These are phyloP conservation scores for Baorangia bicolor DNA, from an alignment of 768 basidiomycete genomes.

Conservation along the genomic window DNA sequence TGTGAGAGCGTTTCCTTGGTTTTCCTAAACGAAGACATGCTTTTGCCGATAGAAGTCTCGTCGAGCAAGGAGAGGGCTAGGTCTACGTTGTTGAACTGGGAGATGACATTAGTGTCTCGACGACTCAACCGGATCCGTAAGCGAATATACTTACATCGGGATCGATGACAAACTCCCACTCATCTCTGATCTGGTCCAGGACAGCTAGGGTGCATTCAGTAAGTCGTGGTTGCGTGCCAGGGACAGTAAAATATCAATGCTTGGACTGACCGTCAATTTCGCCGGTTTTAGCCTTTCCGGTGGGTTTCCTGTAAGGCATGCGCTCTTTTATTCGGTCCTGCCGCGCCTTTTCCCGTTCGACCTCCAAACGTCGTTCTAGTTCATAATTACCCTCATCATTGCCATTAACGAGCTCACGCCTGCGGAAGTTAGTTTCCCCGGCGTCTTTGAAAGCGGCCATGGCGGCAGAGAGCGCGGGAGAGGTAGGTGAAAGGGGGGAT, in stretches of 20 bases:
- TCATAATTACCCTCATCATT: constrained; percentile 56
- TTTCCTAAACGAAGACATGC: constrained; percentile 71
- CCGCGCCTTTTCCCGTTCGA: constrained; percentile 60
- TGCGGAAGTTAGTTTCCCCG: constrained; percentile 44
- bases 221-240: neutral
- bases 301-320: constrained; percentile 54
- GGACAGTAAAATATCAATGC: neutral
- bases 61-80: constrained; percentile 89
- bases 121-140: neutral
- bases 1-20: constrained; percentile 77
- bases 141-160: constrained; percentile 57
- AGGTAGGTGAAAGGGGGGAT: constrained; percentile 34
- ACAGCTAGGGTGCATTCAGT: constrained; percentile 51
- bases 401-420: constrained; percentile 52
- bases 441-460: constrained; percentile 72
- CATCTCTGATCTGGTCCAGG: constrained; percentile 81
- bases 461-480: constrained; percentile 51
- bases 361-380: constrained; percentile 56
- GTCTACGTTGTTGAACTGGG: constrained; percentile 90
- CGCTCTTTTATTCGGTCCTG: constrained; percentile 71
- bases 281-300: constrained; percentile 60
- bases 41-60: constrained; percentile 66
- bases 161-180: constrained; percentile 86
- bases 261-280: constrained; percentile 79
- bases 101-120: constrained; percentile 8